phyloP scores from a whole-genome alignment of 2,329 filamentous ascomycete species.

The Pseudogymnoascus sp. region DNA sequence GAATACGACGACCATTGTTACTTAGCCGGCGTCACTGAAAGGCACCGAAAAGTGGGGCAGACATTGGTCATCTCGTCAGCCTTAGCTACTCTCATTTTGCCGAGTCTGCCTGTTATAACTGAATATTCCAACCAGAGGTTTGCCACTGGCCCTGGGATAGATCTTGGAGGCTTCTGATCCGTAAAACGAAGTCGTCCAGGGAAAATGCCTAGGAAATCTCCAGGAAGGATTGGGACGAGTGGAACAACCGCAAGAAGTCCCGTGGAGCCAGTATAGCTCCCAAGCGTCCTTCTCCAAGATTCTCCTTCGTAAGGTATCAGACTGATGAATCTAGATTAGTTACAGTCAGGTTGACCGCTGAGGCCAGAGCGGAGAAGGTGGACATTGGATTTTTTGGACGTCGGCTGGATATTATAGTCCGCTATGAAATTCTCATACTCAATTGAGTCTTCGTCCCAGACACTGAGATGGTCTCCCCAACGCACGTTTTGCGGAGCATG shows the following conservation, averaged over 20 bases:
- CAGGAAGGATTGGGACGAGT: constrained; percentile 12
- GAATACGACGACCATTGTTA: too few relatives aligned
- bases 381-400: constrained; percentile 10
- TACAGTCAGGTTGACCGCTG: constrained; percentile 8
- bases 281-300: constrained; percentile 4
- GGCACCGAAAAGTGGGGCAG: too few relatives aligned
- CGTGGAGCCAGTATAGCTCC: background rate
- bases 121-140: constrained; percentile 18
- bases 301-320: constrained; percentile 3
- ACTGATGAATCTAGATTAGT: constrained; percentile 8
- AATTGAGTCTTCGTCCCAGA: constrained; percentile 9
- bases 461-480: constrained; percentile 14
- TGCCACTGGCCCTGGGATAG: constrained; percentile 13
- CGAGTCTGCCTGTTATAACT: constrained; percentile 14
- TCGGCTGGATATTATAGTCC: too few relatives aligned
- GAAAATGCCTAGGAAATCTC: constrained; percentile 16
- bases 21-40: too few relatives aligned
- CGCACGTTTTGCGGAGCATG: constrained; percentile 2
- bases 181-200: constrained; percentile 11
- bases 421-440: constrained; percentile 4
- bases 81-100: constrained; percentile 17
- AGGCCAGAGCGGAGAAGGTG: constrained; percentile 10
- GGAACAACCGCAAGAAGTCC: background rate
- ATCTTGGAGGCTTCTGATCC: constrained; percentile 12
- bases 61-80: constrained; percentile 16